Base-by-base conservation (phyloP, 352 stramenopile genomes). In the Phytopythium chamaehyphon region DNA sequence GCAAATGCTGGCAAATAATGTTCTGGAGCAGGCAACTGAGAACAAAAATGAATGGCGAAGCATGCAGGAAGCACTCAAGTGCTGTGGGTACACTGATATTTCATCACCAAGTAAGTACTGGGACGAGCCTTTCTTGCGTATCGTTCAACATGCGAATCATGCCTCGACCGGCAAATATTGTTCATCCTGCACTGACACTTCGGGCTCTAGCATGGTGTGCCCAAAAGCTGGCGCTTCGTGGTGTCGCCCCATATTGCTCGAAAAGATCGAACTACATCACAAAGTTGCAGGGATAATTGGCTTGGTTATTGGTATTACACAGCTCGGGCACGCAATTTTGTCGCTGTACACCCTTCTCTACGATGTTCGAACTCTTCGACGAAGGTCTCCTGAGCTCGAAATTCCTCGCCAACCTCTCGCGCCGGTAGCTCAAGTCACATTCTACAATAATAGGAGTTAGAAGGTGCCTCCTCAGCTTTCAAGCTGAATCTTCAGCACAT, bases 331-430 rank as follows among this genome's bases (percentile, higher is more conserved):
- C 22, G 74, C 63, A 5, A 16, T 59, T 1, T 70, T 90, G 8
- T 66, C 66, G 18, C 18, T 86, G 3, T 85, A 85, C 54, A 87
- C 76, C 1, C 44, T 90, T 3, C 52, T 87, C 15, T 87, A 67
- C 38, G 78, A 90, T 23, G 66, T 86, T 36, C 71, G 78, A 3
- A 70, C 79, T 55, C 38, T 76, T 1, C 59, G 40, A 2, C 49
- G 47, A 4, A 59, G 49, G 4, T 89, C 75, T 4, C 73, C 73
- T 10, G 68, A 40, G 1, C 35, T 75, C 1, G 57, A 76, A 36
- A 66, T 84, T 6, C 58, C 55, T 3, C 73, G 59, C 38, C 54
- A 48, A 24, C 49, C 50, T 4, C 40, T 81, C 10, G 60, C 70
- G 39, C 56, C 61, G 1, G 45, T 75, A 31, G 57, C 28, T 40